A percentile compares a stretch with the other conserved stretches of the same genome.
These are phyloP conservation scores for Aschersonia sp. DNA, from an alignment of 2,329 filamentous ascomycete species.

Conservation along the genomic window DNA sequence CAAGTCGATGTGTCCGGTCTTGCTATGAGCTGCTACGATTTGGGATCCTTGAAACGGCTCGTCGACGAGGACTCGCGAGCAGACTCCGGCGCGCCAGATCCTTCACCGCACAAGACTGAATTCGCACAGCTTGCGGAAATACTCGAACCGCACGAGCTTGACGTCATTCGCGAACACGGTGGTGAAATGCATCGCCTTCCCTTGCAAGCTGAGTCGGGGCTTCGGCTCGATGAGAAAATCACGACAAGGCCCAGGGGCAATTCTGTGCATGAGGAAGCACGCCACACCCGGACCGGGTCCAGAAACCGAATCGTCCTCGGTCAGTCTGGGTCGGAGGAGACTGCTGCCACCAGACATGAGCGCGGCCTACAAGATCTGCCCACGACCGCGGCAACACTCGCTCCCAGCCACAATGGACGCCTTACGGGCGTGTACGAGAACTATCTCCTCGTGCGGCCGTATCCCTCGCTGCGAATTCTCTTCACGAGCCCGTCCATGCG, in stretches of 20 bases:
- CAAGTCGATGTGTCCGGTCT: constrained; percentile 59
- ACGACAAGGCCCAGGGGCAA: not conserved
- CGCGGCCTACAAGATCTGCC: not conserved
- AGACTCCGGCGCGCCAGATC: constrained; percentile 1
- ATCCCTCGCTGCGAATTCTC: constrained; percentile 49
- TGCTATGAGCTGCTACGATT: constrained; percentile 48
- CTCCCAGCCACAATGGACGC: constrained; percentile 9
- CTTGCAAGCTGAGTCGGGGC: constrained; percentile 1
- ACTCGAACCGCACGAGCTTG: constrained; percentile 52
- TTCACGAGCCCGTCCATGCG: constrained; percentile 56
- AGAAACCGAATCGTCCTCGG: constrained; percentile 7
- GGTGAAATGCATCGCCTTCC: constrained; percentile 43
- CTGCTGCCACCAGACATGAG: not conserved
- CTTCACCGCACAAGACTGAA: constrained; percentile 35
- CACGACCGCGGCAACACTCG: constrained; percentile 1
- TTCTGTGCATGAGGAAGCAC: not conserved
- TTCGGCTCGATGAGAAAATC: constrained; percentile 2
- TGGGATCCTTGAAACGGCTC: constrained; percentile 44
- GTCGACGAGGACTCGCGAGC: constrained; percentile 4
- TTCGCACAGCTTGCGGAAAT: constrained; percentile 54
- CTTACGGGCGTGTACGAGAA: constrained; percentile 28
- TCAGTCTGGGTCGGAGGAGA: not conserved
- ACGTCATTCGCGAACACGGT: constrained; percentile 44
- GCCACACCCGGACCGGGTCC: constrained; percentile 1
- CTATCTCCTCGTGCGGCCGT: constrained; percentile 51